phyloP scores from a whole-genome alignment of 2,329 filamentous ascomycete genomes.

The Exophiala mesophila region DNA sequence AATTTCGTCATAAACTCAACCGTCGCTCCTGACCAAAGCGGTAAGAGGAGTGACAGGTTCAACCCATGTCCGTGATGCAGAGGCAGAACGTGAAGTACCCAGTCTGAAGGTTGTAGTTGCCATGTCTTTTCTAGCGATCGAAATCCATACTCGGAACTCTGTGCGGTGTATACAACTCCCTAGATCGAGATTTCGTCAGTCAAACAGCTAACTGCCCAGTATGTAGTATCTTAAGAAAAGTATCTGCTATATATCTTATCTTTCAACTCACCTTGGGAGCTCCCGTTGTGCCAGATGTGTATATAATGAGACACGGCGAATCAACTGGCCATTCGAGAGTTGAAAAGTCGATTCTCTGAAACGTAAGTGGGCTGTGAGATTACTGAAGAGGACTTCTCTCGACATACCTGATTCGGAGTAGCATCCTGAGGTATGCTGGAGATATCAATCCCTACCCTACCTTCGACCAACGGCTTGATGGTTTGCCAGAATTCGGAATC shows the following conservation, averaged over 20 bases:
- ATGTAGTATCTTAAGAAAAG: too few relatives aligned
- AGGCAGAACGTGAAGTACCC: slow-evolving; percentile 46
- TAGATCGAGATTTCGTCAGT: neutral
- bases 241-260: too few relatives aligned
- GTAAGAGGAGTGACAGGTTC: slow-evolving; percentile 45
- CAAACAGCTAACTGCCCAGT: neutral
- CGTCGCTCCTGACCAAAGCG: slow-evolving; percentile 40
- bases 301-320: slow-evolving; percentile 42
- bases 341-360: slow-evolving; percentile 2
- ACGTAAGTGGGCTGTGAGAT: neutral
- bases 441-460: neutral
- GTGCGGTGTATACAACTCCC: neutral
- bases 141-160: neutral
- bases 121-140: slow-evolving; percentile 26
- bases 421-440: neutral
- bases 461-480: neutral
- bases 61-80: slow-evolving; percentile 49
- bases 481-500: neutral
- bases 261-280: slow-evolving; percentile 51
- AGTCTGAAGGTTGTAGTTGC: slow-evolving; percentile 38
- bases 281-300: slow-evolving; percentile 54
- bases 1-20: slow-evolving; percentile 46
- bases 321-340: slow-evolving; percentile 18
- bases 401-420: neutral
- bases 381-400: neutral